Percentiles rank a stretch among this genome's conserved stretches.
Conservation (phyloP, 257 asterid species). For the Agastache rugosa region DNA sequence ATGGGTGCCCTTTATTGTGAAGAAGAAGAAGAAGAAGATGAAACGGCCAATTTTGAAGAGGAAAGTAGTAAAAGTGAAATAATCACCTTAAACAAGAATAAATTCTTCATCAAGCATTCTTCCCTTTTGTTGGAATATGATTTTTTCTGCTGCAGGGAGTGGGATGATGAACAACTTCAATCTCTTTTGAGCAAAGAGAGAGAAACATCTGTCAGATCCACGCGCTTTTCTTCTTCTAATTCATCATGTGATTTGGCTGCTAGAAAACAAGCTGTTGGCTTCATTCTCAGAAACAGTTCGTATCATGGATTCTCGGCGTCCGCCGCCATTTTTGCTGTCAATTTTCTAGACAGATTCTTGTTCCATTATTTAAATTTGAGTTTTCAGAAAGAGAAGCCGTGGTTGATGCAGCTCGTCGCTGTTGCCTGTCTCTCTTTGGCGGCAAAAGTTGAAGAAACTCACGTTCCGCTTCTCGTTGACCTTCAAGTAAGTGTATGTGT, state of each 20-base stretch:
- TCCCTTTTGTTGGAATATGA: no score
- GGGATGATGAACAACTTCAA: constrained; percentile 62
- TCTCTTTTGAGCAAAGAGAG: constrained; percentile 64
- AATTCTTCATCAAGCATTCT: not conserved
- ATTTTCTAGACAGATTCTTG: constrained; percentile 66
- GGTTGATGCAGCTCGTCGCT: constrained; percentile 72
- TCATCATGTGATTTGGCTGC: constrained; percentile 10
- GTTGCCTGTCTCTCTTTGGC: constrained; percentile 76
- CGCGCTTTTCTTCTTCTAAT: not conserved
- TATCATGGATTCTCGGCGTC: constrained; percentile 54
- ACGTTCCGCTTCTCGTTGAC: constrained; percentile 69
- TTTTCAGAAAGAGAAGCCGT: constrained; percentile 53
- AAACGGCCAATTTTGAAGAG: constrained; percentile 47
- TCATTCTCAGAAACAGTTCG: constrained; percentile 52
- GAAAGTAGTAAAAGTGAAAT: constrained; percentile 8
- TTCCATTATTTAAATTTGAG: constrained; percentile 19
- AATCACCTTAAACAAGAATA: not conserved
- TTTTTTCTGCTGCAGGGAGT: not conserved
- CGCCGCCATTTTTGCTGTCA: constrained; percentile 63
- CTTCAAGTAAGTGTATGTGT: constrained; percentile 51
- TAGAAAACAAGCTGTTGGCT: constrained; percentile 53
- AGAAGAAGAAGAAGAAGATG: constrained; percentile 32
- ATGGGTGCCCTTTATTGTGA: constrained; percentile 53
- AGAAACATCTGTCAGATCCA: constrained; percentile 36
- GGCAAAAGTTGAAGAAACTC: constrained; percentile 78